phyloP scores from a whole-genome alignment of 2,329 filamentous ascomycete species.

The Arthrobotrys megalospora region DNA sequence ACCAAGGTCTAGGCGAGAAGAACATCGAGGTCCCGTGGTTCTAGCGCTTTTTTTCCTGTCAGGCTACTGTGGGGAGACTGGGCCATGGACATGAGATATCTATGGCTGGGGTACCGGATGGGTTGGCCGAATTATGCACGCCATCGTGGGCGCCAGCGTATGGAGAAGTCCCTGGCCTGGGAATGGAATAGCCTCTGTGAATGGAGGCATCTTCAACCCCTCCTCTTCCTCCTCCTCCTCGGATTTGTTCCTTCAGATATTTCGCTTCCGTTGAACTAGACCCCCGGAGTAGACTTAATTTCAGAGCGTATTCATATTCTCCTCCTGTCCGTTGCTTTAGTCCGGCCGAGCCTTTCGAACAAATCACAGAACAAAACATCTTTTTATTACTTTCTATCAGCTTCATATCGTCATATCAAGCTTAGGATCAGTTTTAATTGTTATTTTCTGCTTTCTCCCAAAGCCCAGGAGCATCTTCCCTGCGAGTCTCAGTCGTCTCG shows the following conservation, averaged over 20 bases:
- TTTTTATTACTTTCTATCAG: no score
- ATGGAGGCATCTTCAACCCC: not conserved
- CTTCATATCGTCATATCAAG: no score
- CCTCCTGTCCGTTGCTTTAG: no score
- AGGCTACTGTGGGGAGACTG: constrained; percentile 51
- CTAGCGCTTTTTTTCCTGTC: constrained; percentile 37
- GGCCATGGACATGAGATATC: constrained; percentile 9
- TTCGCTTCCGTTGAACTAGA: constrained; percentile 4
- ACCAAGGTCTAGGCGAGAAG: not conserved
- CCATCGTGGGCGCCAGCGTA: constrained; percentile 59
- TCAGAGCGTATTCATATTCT: no score
- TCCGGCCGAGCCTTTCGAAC: no score
- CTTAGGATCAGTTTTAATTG: no score
- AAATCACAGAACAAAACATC: no score
- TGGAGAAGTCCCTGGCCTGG: constrained; percentile 36
- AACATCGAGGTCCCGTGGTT: constrained; percentile 38
- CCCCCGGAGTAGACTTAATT: not conserved
- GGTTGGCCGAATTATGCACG: constrained; percentile 47
- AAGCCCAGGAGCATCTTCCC: not conserved
- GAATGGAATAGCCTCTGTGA: constrained; percentile 14
- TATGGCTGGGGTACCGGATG: constrained; percentile 31
- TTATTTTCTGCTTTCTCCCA: not conserved
- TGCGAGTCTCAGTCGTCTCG: constrained; percentile 31
- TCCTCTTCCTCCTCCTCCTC: constrained; percentile 24
- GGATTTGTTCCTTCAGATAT: constrained; percentile 31